A percentile compares a stretch with the other conserved stretches of the same genome.
Conservation (phyloP, 768 basidiomycete species). For the Serendipita indica region DNA sequence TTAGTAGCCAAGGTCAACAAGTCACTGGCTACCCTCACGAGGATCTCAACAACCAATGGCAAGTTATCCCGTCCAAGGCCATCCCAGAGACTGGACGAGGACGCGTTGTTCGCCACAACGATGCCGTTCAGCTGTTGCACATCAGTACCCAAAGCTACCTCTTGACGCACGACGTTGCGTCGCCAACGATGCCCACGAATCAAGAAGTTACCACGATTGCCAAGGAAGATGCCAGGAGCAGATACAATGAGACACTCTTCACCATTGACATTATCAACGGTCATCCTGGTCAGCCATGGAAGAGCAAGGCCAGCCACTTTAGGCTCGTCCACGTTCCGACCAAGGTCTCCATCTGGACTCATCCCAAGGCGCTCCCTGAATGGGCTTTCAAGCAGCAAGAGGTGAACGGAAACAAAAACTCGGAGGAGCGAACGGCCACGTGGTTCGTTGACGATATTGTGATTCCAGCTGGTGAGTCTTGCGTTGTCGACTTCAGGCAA, state of each 20-base stretch:
- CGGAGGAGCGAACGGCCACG: conserved; percentile 60
- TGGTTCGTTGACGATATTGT: conserved; percentile 80
- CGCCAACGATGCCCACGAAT: conserved; percentile 92
- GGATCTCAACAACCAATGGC: conserved; percentile 92
- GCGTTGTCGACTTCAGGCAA: background rate
- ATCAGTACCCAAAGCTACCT: conserved; percentile 69
- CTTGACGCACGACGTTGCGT: conserved; percentile 94
- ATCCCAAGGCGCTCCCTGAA: conserved; percentile 68
- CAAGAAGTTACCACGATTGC: conserved; percentile 95
- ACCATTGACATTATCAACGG: conserved; percentile 56
- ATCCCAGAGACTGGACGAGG: conserved; percentile 89
- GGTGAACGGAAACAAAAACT: conserved; percentile 92
- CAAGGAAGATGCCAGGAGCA: conserved; percentile 49
- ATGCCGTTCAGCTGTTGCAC: conserved; percentile 79
- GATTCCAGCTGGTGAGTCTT: conserved; percentile 48
- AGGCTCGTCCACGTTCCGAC: conserved; percentile 79
- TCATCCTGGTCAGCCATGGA: conserved; percentile 69
- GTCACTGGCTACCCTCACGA: conserved; percentile 92
- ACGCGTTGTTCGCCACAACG: conserved; percentile 78
- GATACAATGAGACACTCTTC: conserved; percentile 86
- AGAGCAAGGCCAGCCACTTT: conserved; percentile 89
- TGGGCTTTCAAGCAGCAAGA: conserved; percentile 98
- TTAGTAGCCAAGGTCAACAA: conserved; percentile 94
- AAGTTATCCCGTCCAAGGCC: conserved; percentile 86
- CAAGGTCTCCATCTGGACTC: conserved; percentile 89